A percentile compares a stretch with the other conserved stretches of the same genome.
phyloP scores from a whole-genome alignment of 2,329 filamentous ascomycete genomes.

The Colletotrichum phormii region DNA sequence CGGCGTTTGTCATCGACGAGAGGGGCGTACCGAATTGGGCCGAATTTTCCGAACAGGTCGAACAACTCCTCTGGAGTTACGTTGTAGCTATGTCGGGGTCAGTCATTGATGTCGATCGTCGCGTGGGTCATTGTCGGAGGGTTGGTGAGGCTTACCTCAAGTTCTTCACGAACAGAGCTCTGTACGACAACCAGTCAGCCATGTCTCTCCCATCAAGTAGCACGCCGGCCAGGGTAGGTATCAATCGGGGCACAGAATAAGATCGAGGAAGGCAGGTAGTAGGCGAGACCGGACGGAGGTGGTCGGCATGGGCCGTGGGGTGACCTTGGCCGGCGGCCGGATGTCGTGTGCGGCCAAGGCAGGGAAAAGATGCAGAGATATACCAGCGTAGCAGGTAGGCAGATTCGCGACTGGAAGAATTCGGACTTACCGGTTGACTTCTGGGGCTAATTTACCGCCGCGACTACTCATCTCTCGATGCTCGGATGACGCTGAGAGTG shows the following conservation, averaged over 20 bases:
- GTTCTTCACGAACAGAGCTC: slow-evolving; percentile 99
- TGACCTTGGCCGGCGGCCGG: slow-evolving; percentile 21
- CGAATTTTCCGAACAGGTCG: slow-evolving; percentile 98
- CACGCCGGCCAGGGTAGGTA: slow-evolving; percentile 2
- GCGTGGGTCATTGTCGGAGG: slow-evolving; percentile 56
- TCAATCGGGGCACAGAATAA: not conserved
- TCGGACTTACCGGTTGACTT: slow-evolving; percentile 91
- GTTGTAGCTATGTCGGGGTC: slow-evolving; percentile 81
- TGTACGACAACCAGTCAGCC: slow-evolving; percentile 56
- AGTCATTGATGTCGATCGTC: slow-evolving; percentile 5
- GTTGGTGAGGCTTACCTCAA: slow-evolving; percentile 79
- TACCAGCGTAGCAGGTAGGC: slow-evolving; percentile 2
- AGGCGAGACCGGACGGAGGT: not conserved
- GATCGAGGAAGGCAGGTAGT: not conserved
- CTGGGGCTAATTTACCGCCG: slow-evolving; percentile 96
- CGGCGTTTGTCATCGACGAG: slow-evolving; percentile 4
- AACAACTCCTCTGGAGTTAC: slow-evolving; percentile 98
- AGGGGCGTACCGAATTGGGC: slow-evolving; percentile 83
- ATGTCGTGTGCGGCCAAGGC: slow-evolving; percentile 19
- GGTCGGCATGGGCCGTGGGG: slow-evolving; percentile 23
- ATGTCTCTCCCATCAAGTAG: slow-evolving; percentile 17
- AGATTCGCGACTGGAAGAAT: slow-evolving; percentile 19
- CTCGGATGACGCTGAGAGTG: slow-evolving; percentile 38
- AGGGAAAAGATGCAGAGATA: slow-evolving; percentile 23
- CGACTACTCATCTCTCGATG: slow-evolving; percentile 95